Base-by-base conservation (phyloP, 371 early-diverging fungal genomes). In the Paraphysoderma sedebokerense region DNA sequence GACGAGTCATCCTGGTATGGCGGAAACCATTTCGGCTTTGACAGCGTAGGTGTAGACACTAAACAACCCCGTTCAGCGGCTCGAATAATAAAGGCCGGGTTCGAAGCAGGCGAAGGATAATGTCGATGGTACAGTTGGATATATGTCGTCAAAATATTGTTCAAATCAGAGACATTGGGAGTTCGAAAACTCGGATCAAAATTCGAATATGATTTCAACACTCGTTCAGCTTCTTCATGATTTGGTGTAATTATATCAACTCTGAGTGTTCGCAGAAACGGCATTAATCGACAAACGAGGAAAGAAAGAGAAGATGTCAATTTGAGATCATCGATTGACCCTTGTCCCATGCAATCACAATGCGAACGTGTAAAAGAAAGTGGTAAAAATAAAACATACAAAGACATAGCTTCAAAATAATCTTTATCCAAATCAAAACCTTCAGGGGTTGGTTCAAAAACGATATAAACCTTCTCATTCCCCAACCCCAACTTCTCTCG, bases 281-380 rank as follows among this genome's bases (percentile, higher is more conserved):
- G 31, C 44, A 52, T 4, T 52, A 32, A 54, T 57, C 35, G 28
- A 5, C 38, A 50, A 13, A 17, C 2, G 3, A 3, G 20, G 15
- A 31, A 11, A 20, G 29, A 30, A 46, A 30, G 5, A 30, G 39
- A n/a, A 47, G 29, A 24, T 48, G 6, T 19, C 12, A 22, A 13
- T 41, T 38, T 37, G 27, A 20, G 5, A 23, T 20, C 19, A 15
- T 46, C 20, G n/a, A n/a, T 8, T 24, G 7, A n/a, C 19, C 12
- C 28, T 15, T 55, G 57, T 62, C 39, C 67, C 1, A 69, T 37
- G 15, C 67, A 67, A 29, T 69, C 70, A 67, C 70, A 69, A 8
- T 66, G 27, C 37, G 65, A 63, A 19, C 49, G 38, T 2, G 61
- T 56, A 11, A 37, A 17, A 28, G 40, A 24, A n/a, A n/a, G n/a